phyloP scores from a whole-genome alignment of 345 rosid genomes.

The Hirschfeldia incana region DNA sequence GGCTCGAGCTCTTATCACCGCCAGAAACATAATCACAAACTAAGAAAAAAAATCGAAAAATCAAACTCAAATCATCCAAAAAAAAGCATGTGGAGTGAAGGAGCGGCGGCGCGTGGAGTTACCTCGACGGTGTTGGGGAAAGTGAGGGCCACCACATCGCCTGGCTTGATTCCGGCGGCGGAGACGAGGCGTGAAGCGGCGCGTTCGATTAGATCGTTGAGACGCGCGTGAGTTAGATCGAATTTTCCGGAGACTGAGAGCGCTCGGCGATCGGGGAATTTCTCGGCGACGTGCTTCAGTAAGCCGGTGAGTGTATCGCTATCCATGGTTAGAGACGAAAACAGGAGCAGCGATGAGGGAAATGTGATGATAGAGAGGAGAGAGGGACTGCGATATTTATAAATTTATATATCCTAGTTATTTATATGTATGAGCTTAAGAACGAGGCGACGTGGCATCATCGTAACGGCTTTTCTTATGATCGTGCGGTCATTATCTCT shows the following conservation, averaged over 20 bases:
- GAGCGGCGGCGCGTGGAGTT: neutral
- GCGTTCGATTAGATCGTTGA: constrained; percentile 50
- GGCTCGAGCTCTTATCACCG: constrained; percentile 54
- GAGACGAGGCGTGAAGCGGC: constrained; percentile 54
- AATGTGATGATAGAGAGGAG: neutral
- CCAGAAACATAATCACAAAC: constrained; percentile 62
- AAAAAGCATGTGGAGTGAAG: neutral
- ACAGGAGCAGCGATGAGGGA: constrained; percentile 10
- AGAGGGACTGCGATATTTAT: constrained; percentile 5
- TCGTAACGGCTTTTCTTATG: neutral
- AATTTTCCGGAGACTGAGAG: constrained; percentile 55
- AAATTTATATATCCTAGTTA: neutral
- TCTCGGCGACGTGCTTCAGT: constrained; percentile 39
- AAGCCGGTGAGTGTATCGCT: constrained; percentile 51
- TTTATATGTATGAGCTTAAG: neutral
- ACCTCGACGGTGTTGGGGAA: constrained; percentile 78
- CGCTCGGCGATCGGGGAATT: constrained; percentile 50
- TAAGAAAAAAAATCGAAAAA: constrained; percentile 27
- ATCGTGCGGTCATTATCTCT: constrained; percentile 19
- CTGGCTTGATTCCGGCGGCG: constrained; percentile 47
- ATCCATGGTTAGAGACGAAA: constrained; percentile 38
- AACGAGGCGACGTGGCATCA: constrained; percentile 21
- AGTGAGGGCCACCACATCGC: constrained; percentile 63
- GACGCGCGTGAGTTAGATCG: constrained; percentile 55
- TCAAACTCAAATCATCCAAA: neutral